Evolutionary conservation across 257 asterid species (phyloP), one percentile per base, ranked within the genome.

Genomic region (Galeopsis tetrahit): DNA sequence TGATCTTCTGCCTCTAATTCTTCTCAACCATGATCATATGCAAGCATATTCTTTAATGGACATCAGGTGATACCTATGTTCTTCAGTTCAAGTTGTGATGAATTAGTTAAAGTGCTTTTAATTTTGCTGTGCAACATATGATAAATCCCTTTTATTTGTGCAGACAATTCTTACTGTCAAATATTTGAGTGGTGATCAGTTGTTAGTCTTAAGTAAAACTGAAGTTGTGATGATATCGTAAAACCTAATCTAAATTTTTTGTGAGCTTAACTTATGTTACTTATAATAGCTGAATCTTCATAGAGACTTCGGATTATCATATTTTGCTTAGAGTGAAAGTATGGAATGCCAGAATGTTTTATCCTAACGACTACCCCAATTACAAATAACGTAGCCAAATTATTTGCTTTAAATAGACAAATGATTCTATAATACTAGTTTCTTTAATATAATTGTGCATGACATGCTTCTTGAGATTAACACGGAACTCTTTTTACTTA

Each of bases 11-110:
- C 98, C 99, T 73, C 87, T 95, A 68, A 95, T 95, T 76, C 96
- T 95, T 75, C 92, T 95, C 80, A 95, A 95, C 85, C 99, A 95
- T 71, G 99, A 95, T 75, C 99, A 95, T 80, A 95, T 95, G 99
- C 99, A 95, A 84, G 89, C 99, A 33, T 95, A 95, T 79, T 86
- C 98, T 72, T 89, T 95, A 69, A 95, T 95, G 98, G 99, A 95
- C 88, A 89, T 95, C 77, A 95, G 99, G 99, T 95, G 75, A 76
- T 52, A 1, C 62, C 70, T 43, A 39, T 73, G 43, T 49, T 70
- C 51, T 72, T 71, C 80, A 15, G 44, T 44, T 79, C 63, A 4
- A 62, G 57, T 11, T 56, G n/a, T 32, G 70, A 69, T 69, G 31
- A 74, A 46, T 40, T 48, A 42, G 14, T 36, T 63, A 7, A 21